Percentiles rank a stretch among this genome's conserved stretches.
phyloP scores from a whole-genome alignment of 139 green algal genomes.

The Ettlia oleoabundans region DNA sequence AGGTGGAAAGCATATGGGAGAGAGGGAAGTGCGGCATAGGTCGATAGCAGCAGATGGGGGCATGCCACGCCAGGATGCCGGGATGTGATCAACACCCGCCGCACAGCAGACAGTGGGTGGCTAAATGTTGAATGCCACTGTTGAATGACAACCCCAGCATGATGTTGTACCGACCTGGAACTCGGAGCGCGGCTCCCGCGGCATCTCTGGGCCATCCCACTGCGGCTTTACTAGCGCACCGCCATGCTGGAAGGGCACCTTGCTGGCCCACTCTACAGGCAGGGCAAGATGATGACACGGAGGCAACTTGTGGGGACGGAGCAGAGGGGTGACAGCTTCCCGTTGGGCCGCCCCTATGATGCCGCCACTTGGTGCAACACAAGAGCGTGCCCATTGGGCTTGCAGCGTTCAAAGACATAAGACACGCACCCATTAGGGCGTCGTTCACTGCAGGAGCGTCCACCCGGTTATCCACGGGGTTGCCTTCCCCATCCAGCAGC shows the following conservation, averaged over 20 bases:
- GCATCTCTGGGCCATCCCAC: not conserved
- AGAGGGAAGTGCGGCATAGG: not conserved
- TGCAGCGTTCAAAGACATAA: no score
- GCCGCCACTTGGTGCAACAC: no score
- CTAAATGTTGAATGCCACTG: no score
- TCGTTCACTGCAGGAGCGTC: slow-evolving; percentile 34
- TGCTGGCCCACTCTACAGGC: slow-evolving; percentile 28
- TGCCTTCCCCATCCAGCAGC: slow-evolving; percentile 15
- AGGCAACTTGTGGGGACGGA: no score
- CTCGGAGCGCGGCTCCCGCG: slow-evolving; percentile 24
- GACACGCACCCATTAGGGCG: slow-evolving; percentile 13
- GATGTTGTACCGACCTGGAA: slow-evolving; percentile 9
- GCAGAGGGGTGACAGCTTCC: no score
- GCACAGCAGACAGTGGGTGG: no score
- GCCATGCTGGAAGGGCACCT: slow-evolving; percentile 32
- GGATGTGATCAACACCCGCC: no score
- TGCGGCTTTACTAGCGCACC: slow-evolving; percentile 31
- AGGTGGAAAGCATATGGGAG: not conserved
- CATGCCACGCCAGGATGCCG: no score
- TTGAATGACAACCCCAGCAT: not conserved
- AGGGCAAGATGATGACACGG: no score
- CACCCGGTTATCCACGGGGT: slow-evolving; percentile 21
- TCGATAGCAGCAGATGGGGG: no score
- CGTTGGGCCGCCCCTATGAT: no score
- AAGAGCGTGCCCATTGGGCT: not conserved